Conservation (phyloP, 768 basidiomycete species). For the Calocera cornea region DNA sequence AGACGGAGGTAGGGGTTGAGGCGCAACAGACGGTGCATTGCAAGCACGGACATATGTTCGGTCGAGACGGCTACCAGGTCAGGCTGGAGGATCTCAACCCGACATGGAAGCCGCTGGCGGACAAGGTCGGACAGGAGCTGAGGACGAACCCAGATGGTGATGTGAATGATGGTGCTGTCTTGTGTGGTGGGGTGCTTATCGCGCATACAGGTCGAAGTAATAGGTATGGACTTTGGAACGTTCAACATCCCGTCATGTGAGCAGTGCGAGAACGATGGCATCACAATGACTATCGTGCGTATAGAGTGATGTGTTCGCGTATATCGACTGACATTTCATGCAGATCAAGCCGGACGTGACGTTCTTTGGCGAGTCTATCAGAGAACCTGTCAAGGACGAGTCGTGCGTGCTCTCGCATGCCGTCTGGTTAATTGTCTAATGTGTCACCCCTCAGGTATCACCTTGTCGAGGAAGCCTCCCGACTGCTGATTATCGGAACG, state of each 20-base stretch:
- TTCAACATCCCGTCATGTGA: constrained; percentile 73
- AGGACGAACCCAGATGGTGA: constrained; percentile 91
- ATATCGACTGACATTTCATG: neutral
- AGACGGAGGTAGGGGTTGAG: neutral
- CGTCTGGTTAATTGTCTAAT: no score
- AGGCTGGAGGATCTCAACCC: constrained; percentile 63
- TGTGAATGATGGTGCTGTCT: constrained; percentile 32
- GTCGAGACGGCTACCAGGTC: constrained; percentile 58
- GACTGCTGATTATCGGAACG: constrained; percentile 72
- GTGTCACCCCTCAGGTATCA: constrained; percentile 34
- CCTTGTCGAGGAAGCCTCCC: constrained; percentile 46
- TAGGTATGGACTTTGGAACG: constrained; percentile 59
- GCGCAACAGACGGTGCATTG: constrained; percentile 60
- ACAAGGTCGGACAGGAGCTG: constrained; percentile 41
- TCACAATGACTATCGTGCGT: constrained; percentile 46
- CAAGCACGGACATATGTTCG: constrained; percentile 51
- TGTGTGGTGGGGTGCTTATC: neutral
- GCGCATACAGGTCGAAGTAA: constrained; percentile 52
- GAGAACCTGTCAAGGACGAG: constrained; percentile 44
- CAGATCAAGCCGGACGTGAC: constrained; percentile 72
- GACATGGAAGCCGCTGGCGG: constrained; percentile 46
- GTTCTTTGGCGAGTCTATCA: constrained; percentile 85
- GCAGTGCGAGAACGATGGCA: constrained; percentile 45
- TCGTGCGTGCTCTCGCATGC: constrained; percentile 42
- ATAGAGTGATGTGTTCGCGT: neutral